phyloP scores from a whole-genome alignment of 768 basidiomycete species.

The Boletus vermiculosoides region DNA sequence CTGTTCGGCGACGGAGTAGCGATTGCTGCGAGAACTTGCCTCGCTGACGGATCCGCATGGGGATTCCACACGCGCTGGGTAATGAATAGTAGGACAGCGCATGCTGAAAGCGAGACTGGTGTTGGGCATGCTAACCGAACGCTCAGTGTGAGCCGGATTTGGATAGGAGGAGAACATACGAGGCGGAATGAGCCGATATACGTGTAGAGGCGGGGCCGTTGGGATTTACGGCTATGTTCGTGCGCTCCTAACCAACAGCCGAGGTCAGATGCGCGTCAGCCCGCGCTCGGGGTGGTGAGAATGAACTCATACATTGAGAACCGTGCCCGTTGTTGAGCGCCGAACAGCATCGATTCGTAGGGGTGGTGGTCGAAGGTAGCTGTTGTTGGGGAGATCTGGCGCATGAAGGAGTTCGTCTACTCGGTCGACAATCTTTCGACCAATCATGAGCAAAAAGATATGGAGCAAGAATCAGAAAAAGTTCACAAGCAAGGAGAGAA shows the following conservation, averaged over 20 bases:
- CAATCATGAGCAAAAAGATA: constrained; percentile 25
- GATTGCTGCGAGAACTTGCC: constrained; percentile 32
- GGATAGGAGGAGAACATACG: constrained; percentile 22
- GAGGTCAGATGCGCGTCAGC: constrained; percentile 1
- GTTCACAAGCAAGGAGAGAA: constrained; percentile 20
- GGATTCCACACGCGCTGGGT: constrained; percentile 13
- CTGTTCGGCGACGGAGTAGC: constrained; percentile 46
- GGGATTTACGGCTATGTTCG: constrained; percentile 15
- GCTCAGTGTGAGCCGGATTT: constrained; percentile 16
- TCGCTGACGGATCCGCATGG: constrained; percentile 30
- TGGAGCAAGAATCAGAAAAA: constrained; percentile 8
- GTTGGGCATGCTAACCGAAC: constrained; percentile 23
- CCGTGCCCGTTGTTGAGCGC: constrained; percentile 1
- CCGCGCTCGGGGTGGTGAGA: not conserved
- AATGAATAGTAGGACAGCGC: constrained; percentile 13
- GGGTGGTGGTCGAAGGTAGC: constrained; percentile 9
- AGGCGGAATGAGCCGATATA: constrained; percentile 2
- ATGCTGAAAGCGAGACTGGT: constrained; percentile 17
- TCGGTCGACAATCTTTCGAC: constrained; percentile 26
- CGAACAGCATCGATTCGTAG: constrained; percentile 18
- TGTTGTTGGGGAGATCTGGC: not conserved
- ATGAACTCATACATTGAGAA: constrained; percentile 14
- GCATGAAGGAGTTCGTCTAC: constrained; percentile 24
- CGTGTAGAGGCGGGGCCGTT: constrained; percentile 4
- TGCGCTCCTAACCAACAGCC: constrained; percentile 18